These are phyloP conservation scores for Bromus sterilis DNA, from an alignment of 176 grass and related monocot species.

Conservation along the genomic window DNA sequence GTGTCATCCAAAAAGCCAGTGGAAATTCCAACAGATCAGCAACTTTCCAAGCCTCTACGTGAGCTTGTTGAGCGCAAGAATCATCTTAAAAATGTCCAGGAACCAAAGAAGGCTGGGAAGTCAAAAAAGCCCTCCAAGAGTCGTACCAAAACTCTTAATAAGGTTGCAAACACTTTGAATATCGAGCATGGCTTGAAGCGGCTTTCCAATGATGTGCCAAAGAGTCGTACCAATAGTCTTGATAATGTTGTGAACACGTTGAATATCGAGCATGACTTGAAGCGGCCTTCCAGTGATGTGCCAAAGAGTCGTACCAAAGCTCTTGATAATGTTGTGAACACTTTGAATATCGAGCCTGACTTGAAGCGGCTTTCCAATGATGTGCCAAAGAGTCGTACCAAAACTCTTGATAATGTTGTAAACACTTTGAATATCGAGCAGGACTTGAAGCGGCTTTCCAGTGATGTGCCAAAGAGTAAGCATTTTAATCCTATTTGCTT, in stretches of 20 bases:
- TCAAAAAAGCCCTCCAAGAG: constrained; percentile 22
- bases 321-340: background rate
- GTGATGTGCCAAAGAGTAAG: constrained; percentile 63
- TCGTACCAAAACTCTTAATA: constrained; percentile 3
- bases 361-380: constrained; percentile 29
- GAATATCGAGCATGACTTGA: constrained; percentile 25
- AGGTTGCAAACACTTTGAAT: constrained; percentile 11
- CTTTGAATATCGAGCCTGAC: constrained; percentile 23
- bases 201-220: constrained; percentile 30
- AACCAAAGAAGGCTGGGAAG: constrained; percentile 11
- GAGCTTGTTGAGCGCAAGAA: constrained; percentile 43
- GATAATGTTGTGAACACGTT: background rate
- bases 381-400: constrained; percentile 37
- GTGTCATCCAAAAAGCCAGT: constrained; percentile 18
- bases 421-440: constrained; percentile 16
- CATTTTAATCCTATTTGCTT: constrained; percentile 5
- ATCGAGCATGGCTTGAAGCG: constrained; percentile 31
- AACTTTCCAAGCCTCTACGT: constrained; percentile 40
- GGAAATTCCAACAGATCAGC: constrained; percentile 29
- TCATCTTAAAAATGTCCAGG: constrained; percentile 28
- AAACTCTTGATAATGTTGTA: background rate
- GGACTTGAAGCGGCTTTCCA: constrained; percentile 27
- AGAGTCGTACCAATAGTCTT: constrained; percentile 3
- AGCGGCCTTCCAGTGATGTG: constrained; percentile 28
- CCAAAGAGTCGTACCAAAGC: constrained; percentile 11